phyloP scores from a whole-genome alignment of 192 early-diverging fungal species.

The Phlyctochytrium bullatum region DNA sequence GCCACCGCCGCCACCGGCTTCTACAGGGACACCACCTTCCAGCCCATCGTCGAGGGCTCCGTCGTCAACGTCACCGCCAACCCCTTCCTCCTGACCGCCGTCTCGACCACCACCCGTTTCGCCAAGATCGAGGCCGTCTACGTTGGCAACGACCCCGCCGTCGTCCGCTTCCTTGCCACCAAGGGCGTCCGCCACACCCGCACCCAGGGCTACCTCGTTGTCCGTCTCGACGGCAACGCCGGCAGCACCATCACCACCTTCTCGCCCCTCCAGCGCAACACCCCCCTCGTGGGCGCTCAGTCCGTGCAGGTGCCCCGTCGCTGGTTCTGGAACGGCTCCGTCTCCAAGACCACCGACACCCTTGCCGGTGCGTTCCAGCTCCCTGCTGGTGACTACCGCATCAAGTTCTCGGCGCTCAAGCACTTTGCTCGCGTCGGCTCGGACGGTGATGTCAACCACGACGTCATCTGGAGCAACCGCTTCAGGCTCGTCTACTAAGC shows the following conservation, averaged over 20 bases:
- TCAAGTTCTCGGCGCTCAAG: not conserved
- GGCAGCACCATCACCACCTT: not conserved
- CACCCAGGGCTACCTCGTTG: not conserved
- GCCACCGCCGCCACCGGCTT: constrained; percentile 1
- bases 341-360: not conserved
- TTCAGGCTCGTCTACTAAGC: constrained; percentile 6
- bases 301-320: not conserved
- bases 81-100: not conserved
- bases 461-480: not conserved
- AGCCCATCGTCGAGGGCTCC: not conserved
- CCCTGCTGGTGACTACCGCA: not conserved
- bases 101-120: not conserved
- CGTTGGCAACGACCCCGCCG: not conserved
- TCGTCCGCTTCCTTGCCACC: not conserved
- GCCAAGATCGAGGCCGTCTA: not conserved
- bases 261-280: not conserved
- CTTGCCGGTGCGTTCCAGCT: not conserved
- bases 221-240: not conserved
- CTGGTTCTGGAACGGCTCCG: not conserved
- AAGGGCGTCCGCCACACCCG: not conserved
- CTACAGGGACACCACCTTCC: not conserved
- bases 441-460: not conserved
- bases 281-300: not conserved
- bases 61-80: not conserved
- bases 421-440: constrained; percentile 3